Evolutionary conservation across 2,329 filamentous ascomycete genomes (phyloP).

Genomic region (Neoscytalidium dimidiatum): DNA sequence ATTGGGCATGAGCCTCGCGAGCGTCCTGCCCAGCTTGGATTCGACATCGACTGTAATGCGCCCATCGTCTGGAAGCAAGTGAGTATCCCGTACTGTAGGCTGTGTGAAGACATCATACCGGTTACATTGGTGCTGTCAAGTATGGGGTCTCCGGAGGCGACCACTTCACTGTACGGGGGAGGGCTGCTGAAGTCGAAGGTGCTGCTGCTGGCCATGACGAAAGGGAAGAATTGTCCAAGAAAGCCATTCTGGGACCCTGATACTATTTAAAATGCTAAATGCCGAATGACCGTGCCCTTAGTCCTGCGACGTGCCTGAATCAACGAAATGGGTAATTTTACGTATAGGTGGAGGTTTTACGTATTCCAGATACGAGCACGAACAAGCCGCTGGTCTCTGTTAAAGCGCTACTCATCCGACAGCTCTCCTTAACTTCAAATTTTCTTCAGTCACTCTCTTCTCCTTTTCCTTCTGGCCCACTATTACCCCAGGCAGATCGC

Average conservation of each 20-base stretch:
- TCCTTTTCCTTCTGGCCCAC: not conserved
- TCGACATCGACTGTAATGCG: constrained; percentile 30
- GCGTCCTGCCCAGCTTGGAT: constrained; percentile 20
- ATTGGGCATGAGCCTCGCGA: constrained; percentile 1
- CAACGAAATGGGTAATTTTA: not conserved
- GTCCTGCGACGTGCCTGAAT: not conserved
- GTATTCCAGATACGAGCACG: not conserved
- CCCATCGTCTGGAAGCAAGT: constrained; percentile 20
- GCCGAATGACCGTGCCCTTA: not conserved
- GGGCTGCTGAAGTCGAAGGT: not conserved
- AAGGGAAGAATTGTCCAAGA: not conserved
- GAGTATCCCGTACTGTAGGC: not conserved
- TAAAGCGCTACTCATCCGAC: not conserved
- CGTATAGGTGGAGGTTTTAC: not conserved
- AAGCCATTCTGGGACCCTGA: not conserved
- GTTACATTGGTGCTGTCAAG: not conserved
- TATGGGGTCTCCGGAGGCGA: not conserved
- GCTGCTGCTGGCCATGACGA: not conserved
- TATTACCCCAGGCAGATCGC: not conserved
- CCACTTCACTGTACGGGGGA: constrained; percentile 1
- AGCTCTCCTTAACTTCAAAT: not conserved
- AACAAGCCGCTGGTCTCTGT: not conserved
- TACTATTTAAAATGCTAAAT: not conserved
- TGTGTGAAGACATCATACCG: not conserved
- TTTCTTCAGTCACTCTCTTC: not conserved